Evolutionary conservation across 768 basidiomycete genomes (phyloP).

Genomic region (Suillus variegatus): DNA sequence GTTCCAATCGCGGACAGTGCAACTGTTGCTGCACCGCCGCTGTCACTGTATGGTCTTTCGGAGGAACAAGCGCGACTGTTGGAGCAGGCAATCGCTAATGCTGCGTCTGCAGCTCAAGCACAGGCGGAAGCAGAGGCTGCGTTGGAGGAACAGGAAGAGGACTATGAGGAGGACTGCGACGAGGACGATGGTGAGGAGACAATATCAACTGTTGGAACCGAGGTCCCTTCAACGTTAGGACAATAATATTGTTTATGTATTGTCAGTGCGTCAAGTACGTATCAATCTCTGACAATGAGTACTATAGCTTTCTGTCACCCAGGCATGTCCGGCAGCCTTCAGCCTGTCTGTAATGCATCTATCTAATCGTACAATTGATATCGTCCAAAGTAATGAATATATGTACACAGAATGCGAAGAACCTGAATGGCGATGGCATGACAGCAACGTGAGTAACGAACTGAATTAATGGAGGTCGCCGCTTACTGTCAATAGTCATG

Average conservation of each 20-base stretch:
- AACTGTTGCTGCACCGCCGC: constrained; percentile 33
- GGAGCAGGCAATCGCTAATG: constrained; percentile 73
- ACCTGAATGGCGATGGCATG: constrained; percentile 6
- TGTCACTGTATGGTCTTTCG: constrained; percentile 72
- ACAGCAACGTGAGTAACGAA: background rate
- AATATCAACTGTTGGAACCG: constrained; percentile 15
- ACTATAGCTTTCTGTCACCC: constrained; percentile 20
- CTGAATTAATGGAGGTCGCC: background rate
- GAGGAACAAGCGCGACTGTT: constrained; percentile 70
- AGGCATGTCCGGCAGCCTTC: constrained; percentile 14
- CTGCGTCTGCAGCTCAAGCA: constrained; percentile 72
- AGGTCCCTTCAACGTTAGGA: constrained; percentile 10
- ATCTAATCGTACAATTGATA: constrained; percentile 29
- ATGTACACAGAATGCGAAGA: constrained; percentile 34
- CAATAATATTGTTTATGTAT: constrained; percentile 25
- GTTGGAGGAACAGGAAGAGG: constrained; percentile 68
- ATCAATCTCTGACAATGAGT: constrained; percentile 25
- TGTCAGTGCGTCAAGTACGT: constrained; percentile 13
- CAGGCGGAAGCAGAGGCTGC: constrained; percentile 81
- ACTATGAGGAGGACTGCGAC: constrained; percentile 44
- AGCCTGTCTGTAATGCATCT: constrained; percentile 13
- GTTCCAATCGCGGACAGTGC: constrained; percentile 12
- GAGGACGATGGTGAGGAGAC: constrained; percentile 45
- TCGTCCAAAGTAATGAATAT: constrained; percentile 25
- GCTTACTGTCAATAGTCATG: constrained; percentile 18